Percentiles rank a stretch among this genome's conserved stretches.
These are phyloP conservation scores for Ilex asprella DNA, from an alignment of 257 asterid species.

Conservation along the genomic window DNA sequence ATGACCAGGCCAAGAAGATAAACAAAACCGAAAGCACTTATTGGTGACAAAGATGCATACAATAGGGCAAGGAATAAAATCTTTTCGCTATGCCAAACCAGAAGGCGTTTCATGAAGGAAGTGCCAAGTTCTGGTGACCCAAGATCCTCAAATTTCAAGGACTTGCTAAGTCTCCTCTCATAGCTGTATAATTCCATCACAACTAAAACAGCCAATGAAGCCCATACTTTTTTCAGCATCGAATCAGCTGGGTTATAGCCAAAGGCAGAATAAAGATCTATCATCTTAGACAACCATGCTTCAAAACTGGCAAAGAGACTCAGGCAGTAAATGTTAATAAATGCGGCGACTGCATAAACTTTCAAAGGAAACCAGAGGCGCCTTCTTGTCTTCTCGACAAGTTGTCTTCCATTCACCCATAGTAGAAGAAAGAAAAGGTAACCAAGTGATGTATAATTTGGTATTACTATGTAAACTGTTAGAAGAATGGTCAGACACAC, in stretches of 20 bases:
- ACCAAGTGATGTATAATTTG: constrained; percentile 83
- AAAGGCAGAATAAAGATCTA: constrained; percentile 55
- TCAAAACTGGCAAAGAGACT: constrained; percentile 78
- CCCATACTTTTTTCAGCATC: constrained; percentile 72
- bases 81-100: constrained; percentile 96
- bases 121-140: constrained; percentile 26
- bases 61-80: constrained; percentile 63
- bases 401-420: constrained; percentile 94
- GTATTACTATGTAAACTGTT: constrained; percentile 77
- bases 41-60: constrained; percentile 85
- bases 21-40: constrained; percentile 77
- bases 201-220: constrained; percentile 76
- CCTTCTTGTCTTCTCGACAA: constrained; percentile 72
- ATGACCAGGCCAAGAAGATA: constrained; percentile 78
- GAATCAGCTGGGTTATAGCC: constrained; percentile 74
- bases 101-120: constrained; percentile 45
- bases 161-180: constrained; percentile 92
- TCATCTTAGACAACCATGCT: constrained; percentile 66
- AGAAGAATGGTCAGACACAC: constrained; percentile 87
- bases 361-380: constrained; percentile 97
- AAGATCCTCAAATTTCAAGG: constrained; percentile 55
- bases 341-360: constrained; percentile 67
- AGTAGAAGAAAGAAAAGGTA: constrained; percentile 85
- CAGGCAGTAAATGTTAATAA: constrained; percentile 58
- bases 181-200: constrained; percentile 99